A percentile compares a stretch with the other conserved stretches of the same genome.
These are phyloP conservation scores for Zasmidium angulare DNA, from an alignment of 2,329 filamentous ascomycete genomes.

Conservation along the genomic window DNA sequence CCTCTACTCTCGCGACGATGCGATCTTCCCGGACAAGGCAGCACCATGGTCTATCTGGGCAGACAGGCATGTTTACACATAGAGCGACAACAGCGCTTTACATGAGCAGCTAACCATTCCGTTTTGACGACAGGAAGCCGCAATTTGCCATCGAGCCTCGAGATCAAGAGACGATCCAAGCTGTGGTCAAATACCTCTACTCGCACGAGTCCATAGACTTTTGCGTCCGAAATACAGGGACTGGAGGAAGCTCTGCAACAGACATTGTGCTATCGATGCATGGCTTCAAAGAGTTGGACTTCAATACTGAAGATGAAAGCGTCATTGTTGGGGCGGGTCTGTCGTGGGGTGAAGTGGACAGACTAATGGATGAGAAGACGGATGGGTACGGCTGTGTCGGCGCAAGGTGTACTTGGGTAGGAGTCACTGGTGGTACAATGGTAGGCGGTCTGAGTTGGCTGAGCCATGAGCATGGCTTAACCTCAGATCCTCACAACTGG, in stretches of 20 bases:
- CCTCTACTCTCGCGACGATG: slow-evolving; percentile 8
- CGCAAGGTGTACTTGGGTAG: slow-evolving; percentile 40
- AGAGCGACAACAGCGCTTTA: too few species aligned
- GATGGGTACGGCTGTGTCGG: slow-evolving; percentile 39
- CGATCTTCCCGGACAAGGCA: slow-evolving; percentile 16
- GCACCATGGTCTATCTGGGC: slow-evolving; percentile 37
- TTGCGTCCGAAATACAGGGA: slow-evolving; percentile 39
- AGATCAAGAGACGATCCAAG: slow-evolving; percentile 31
- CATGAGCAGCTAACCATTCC: too few species aligned
- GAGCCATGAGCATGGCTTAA: slow-evolving; percentile 39
- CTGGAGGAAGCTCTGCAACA: slow-evolving; percentile 37
- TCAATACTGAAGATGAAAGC: slow-evolving; percentile 33
- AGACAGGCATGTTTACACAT: too few species aligned
- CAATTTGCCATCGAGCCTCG: slow-evolving; percentile 37
- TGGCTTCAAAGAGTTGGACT: slow-evolving; percentile 40
- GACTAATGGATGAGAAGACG: slow-evolving; percentile 35
- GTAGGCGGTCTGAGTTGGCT: slow-evolving; percentile 43
- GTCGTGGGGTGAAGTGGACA: slow-evolving; percentile 40
- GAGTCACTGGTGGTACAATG: slow-evolving; percentile 40
- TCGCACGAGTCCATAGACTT: slow-evolving; percentile 36
- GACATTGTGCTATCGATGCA: slow-evolving; percentile 41
- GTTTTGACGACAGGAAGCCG: too few species aligned
- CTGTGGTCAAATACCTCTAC: slow-evolving; percentile 35
- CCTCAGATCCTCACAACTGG: slow-evolving; percentile 43
- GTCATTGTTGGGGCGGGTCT: slow-evolving; percentile 40